Evolutionary conservation across 2,329 filamentous ascomycete species (phyloP).

Genomic region (Apiospora malaysiana): DNA sequence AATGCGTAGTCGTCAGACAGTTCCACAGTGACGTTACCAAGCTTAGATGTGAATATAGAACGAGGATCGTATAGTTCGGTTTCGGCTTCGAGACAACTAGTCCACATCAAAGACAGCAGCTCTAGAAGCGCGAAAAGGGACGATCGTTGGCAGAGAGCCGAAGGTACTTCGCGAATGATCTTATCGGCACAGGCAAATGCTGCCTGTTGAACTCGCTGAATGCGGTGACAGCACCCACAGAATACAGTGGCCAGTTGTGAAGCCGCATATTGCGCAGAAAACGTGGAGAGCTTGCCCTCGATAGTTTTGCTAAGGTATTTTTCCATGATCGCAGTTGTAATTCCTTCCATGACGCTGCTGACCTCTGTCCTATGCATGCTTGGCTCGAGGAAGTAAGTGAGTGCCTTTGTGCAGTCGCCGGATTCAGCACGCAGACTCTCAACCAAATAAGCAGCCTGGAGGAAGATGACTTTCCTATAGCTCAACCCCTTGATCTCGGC

Average conservation of each 20-base stretch:
- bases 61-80: constrained; percentile 92
- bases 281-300: constrained; percentile 72
- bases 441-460: constrained; percentile 88
- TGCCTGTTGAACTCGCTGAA: constrained; percentile 87
- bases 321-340: constrained; percentile 72
- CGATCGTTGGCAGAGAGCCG: constrained; percentile 85
- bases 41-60: constrained; percentile 77
- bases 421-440: constrained; percentile 86
- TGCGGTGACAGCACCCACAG: constrained; percentile 89
- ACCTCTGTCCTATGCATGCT: constrained; percentile 73
- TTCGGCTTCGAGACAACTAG: constrained; percentile 90
- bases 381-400: constrained; percentile 94
- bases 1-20: constrained; percentile 93
- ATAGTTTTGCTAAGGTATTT: constrained; percentile 81
- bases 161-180: constrained; percentile 84
- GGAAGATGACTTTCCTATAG: constrained; percentile 89
- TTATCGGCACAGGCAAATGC: constrained; percentile 83
- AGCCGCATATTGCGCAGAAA: constrained; percentile 91
- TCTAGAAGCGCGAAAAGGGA: constrained; percentile 94
- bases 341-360: constrained; percentile 68
- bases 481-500: constrained; percentile 80
- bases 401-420: constrained; percentile 87
- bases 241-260: constrained; percentile 86
- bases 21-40: constrained; percentile 81
- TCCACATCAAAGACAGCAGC: constrained; percentile 92